These are phyloP conservation scores for Apiotrichum montevideense DNA, from an alignment of 1,284 basidiomycete genomes.

Conservation along the genomic window DNA sequence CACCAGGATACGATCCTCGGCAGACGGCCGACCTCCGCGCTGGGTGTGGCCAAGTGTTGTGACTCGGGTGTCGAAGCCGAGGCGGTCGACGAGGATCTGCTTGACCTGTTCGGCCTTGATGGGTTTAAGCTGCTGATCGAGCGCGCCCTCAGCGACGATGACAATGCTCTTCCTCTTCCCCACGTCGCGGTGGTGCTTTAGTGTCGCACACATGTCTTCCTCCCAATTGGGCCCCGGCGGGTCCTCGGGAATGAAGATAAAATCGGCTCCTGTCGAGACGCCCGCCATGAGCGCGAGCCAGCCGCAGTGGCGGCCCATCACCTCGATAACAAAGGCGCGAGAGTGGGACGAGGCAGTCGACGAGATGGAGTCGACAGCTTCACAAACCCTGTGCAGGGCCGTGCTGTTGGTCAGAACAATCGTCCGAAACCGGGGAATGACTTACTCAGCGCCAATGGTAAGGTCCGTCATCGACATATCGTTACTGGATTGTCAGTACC, in stretches of 20 bases:
- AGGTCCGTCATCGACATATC: conserved; percentile 97
- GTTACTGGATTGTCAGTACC: conserved; percentile 51
- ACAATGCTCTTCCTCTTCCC: conserved; percentile 98
- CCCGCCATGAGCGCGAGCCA: conserved; percentile 94
- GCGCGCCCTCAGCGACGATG: conserved; percentile 93
- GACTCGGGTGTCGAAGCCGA: conserved; percentile 90
- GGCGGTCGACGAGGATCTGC: conserved; percentile 73
- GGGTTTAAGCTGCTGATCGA: conserved; percentile 77
- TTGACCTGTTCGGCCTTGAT: conserved; percentile 89
- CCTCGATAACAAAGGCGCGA: conserved; percentile 95
- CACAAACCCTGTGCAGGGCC: conserved; percentile 91
- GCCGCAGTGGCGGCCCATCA: conserved; percentile 98
- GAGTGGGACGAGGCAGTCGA: conserved; percentile 94
- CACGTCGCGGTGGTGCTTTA: conserved; percentile 79
- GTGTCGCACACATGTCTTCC: conserved; percentile 81
- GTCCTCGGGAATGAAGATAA: conserved; percentile 91
- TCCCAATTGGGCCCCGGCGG: conserved; percentile 86
- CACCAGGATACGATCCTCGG: conserved; percentile 85
- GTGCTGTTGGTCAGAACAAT: conserved; percentile 48
- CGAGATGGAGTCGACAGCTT: conserved; percentile 97
- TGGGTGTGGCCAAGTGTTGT: conserved; percentile 97
- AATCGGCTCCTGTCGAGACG: conserved; percentile 90
- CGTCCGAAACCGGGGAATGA: too few relatives aligned
- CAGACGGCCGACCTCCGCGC: conserved; percentile 86
- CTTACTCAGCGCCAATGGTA: conserved; percentile 79